phyloP scores from a whole-genome alignment of 306 rosid genomes.

The Cucurbita ficifolia region DNA sequence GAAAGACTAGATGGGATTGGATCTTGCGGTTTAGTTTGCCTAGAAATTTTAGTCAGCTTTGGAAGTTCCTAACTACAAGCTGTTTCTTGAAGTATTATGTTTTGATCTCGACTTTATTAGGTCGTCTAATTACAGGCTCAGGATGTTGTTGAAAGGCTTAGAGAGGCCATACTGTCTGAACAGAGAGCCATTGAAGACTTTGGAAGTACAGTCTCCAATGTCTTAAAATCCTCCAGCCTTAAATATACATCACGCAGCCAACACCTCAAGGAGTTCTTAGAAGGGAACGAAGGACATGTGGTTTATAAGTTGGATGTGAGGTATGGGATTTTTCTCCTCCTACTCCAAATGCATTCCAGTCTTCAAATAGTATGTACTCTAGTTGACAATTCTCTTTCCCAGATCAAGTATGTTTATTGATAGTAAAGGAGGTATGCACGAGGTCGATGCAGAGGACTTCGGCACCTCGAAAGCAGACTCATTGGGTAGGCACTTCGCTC shows the following conservation, averaged over 20 bases:
- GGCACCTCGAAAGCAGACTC: conserved; percentile 44
- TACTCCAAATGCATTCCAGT: not conserved
- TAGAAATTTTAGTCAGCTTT: not conserved
- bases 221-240: conserved; percentile 50
- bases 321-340: conserved; percentile 14
- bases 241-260: conserved; percentile 35
- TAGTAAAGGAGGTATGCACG: conserved; percentile 40
- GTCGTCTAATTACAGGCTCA: conserved; percentile 32
- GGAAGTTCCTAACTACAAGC: not conserved
- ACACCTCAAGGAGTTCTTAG: conserved; percentile 49
- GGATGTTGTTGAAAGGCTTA: conserved; percentile 43
- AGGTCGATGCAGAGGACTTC: conserved; percentile 51
- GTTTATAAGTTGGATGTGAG: conserved; percentile 55
- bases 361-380: not conserved
- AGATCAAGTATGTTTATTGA: conserved; percentile 62
- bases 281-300: conserved; percentile 25
- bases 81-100: not conserved
- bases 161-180: conserved; percentile 46
- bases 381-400: not conserved
- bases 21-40: not conserved
- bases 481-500: conserved; percentile 27
- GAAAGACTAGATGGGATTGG: not conserved
- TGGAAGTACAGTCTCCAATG: conserved; percentile 55
- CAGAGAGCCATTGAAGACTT: conserved; percentile 31
- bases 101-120: not conserved